Percentiles rank a stretch among this genome's conserved stretches.
Conservation (phyloP, 2,329 filamentous ascomycete genomes). For the Aspergillus pseudoglaucus region DNA sequence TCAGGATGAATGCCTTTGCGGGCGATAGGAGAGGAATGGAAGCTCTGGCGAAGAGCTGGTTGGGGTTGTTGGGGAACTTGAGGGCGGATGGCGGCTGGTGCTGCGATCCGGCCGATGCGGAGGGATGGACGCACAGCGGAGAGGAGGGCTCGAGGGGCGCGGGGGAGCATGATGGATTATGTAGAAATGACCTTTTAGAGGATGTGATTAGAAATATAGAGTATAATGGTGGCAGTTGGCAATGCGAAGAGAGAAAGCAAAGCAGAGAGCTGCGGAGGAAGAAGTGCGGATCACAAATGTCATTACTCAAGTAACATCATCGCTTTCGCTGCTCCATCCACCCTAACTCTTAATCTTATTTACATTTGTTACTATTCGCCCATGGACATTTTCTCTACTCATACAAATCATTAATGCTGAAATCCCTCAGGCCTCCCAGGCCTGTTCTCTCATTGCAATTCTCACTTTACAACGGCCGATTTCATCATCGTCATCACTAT, state of each 20-base stretch:
- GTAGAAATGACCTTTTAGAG: neutral
- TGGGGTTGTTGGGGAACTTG: slow-evolving; percentile 4
- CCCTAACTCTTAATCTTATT: neutral
- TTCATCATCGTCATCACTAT: slow-evolving; percentile 3
- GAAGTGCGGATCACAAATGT: neutral
- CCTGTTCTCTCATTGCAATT: slow-evolving; percentile 1
- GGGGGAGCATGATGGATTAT: slow-evolving; percentile 27
- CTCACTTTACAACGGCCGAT: neutral
- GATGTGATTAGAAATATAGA: neutral
- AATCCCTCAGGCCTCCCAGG: slow-evolving; percentile 1
- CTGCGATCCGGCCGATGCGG: slow-evolving; percentile 13
- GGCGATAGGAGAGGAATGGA: slow-evolving; percentile 30
- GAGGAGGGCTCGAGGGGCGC: slow-evolving; percentile 38
- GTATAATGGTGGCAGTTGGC: neutral
- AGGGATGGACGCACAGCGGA: slow-evolving; percentile 16
- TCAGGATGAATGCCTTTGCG: slow-evolving; percentile 55
- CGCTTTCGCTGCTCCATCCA: neutral
- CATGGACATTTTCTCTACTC: too few relatives aligned
- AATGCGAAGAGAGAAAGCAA: neutral
- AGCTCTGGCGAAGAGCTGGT: slow-evolving; percentile 13
- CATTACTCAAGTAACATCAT: neutral
- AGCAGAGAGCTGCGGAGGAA: neutral
- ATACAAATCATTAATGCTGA: too few relatives aligned
- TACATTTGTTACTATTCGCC: too few relatives aligned
- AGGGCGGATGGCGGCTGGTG: slow-evolving; percentile 8